Base-by-base conservation (phyloP, 108 stramenopile species). In the Discostella pseudostelligera region DNA sequence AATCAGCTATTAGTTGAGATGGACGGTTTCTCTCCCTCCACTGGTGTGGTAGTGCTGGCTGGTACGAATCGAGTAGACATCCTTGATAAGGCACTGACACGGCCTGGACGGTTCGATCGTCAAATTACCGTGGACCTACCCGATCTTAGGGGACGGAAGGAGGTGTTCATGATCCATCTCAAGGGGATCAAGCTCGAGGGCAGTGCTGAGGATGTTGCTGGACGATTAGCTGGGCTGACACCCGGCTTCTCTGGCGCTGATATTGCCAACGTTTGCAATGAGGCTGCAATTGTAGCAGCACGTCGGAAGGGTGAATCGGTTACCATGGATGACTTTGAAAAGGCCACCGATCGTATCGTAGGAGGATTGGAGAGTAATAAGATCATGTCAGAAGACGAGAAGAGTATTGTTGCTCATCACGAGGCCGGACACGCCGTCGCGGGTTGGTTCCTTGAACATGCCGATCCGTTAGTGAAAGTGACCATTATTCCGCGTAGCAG, bases 1-100 rank as follows among this genome's bases (percentile, higher is more conserved):
- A 99, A 99, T 75, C 97, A 98, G 85, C 68, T 99, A 8, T 81
- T 99, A 19, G 97, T 98, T 2, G 98, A 99, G 74, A 98, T 98
- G 98, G 98, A 99, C 76, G 98, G 98, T 25, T 99, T 99, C 81
- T 70, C 54, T 40, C 69, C 86, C 9, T 77, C 81, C 35, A 90
- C 94, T 6, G 93, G 93, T 39, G 89, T 99, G 0, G 96, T 99
- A 10, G 94, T 94, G 10, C 74, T 96, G 48, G 98, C 96, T 4
- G 98, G 95, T 64, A 99, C 98, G 26, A 99, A 99, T 83, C 78
- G 89, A n/a, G 79, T 80, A 40, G 90, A 96, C 79, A 86, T 98
- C 78, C 79, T 96, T 19, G 95, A 96, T 84, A 77, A 92, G 59
- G 95, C 96, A 29, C 70, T 97, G 50, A 91, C 88, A 8, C 83